These are phyloP conservation scores for Phylloporus rhodoxanthus DNA, from an alignment of 768 basidiomycete species.

Conservation along the genomic window DNA sequence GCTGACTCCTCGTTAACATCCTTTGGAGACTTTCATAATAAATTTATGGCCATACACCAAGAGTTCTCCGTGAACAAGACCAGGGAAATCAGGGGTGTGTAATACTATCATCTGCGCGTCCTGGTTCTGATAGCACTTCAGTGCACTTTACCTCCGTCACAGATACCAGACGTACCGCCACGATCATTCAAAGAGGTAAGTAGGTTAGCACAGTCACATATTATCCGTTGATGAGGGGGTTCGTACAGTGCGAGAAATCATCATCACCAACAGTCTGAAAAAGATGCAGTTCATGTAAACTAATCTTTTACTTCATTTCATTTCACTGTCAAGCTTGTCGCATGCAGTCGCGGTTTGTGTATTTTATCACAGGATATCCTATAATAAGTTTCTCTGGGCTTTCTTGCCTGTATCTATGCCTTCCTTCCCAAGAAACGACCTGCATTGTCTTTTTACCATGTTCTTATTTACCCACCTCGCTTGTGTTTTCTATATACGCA, in stretches of 20 bases:
- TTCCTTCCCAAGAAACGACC: slow-evolving; percentile 8
- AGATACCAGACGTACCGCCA: slow-evolving; percentile 68
- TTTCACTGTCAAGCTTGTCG: slow-evolving; percentile 7
- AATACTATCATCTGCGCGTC: background rate
- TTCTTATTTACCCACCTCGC: background rate
- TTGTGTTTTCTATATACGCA: slow-evolving; percentile 16
- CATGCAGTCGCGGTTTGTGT: slow-evolving; percentile 6
- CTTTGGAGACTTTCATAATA: slow-evolving; percentile 60
- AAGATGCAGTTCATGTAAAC: slow-evolving; percentile 39
- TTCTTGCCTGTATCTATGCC: slow-evolving; percentile 16
- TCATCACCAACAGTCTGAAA: slow-evolving; percentile 60
- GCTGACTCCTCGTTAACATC: background rate
- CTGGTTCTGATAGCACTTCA: slow-evolving; percentile 26
- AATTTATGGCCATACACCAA: slow-evolving; percentile 67
- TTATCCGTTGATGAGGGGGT: slow-evolving; percentile 1
- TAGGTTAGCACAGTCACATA: slow-evolving; percentile 1
- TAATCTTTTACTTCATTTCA: slow-evolving; percentile 1
- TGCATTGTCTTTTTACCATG: slow-evolving; percentile 11
- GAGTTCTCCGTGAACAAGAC: slow-evolving; percentile 61
- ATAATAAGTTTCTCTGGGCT: slow-evolving; percentile 11
- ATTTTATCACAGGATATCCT: slow-evolving; percentile 15
- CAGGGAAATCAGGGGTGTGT: slow-evolving; percentile 67
- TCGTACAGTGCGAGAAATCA: slow-evolving; percentile 58
- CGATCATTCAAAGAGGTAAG: slow-evolving; percentile 69
- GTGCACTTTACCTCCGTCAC: slow-evolving; percentile 79